Evolutionary conservation across 257 asterid genomes (phyloP), one percentile per base, ranked within the genome.

Genomic region (Rauvolfia tetraphylla): DNA sequence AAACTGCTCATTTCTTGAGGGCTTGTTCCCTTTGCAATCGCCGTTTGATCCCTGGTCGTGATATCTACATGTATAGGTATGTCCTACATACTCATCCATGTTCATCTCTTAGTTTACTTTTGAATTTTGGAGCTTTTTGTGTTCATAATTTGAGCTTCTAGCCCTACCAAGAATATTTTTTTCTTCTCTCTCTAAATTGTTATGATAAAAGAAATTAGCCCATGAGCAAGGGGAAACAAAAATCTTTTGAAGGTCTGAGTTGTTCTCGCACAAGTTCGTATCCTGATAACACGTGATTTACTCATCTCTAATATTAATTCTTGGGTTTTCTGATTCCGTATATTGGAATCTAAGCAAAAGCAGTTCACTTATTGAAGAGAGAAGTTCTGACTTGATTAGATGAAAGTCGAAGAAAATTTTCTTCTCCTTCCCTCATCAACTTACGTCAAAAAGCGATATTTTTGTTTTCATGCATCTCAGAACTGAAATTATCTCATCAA

Each of bases 21-120:
- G 88, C 84, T 68, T 93, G 98, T 78, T 78, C 81, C 75, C 91
- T 90, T 38, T 93, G 98, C 80, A 83, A 93, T 20, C 90, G 88
- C 81, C 91, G 87, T 7, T 85, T 93, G 76, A 68, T 88, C 76
- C 91, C 93, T 7, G 96, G 88, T 10, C 95, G 85, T 29, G 98
- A 93, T 83, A 91, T 93, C 85, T 91, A 79, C 85, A 93, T 93
- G 96, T 93, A 93, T 75, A 90, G 93, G 98, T 92, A 86, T 20
- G 15, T 17, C 23, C 1, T 39, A 13, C 23, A 0, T 23, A 38
- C 14, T 44, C 44, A 39, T 39, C n/a, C 62, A 44, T 69, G 61
- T 41, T 38, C 2, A 11, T n/a, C 13, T 42, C n/a, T 53, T 44
- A 29, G 2, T 79, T 2, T 33, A 33, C 31, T 11, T 22, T 33